Evolutionary conservation across 345 rosid genomes (phyloP).

Genomic region (Euphorbia tirucalli): DNA sequence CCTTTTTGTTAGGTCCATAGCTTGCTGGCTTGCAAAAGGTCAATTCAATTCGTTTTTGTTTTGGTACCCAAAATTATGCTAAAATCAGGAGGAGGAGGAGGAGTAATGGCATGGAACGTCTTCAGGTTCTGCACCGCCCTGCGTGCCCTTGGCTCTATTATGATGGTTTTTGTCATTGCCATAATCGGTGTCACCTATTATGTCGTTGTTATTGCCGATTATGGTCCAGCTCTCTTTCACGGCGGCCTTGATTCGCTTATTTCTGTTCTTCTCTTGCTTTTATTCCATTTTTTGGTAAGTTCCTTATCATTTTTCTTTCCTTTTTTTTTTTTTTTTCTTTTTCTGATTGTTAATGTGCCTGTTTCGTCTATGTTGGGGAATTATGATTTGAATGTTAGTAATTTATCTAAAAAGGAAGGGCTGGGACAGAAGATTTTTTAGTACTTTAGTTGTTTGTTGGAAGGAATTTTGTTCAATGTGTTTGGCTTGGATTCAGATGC

Average conservation of each 20-base stretch:
- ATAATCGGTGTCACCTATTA: constrained; percentile 65
- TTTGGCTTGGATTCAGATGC: background rate
- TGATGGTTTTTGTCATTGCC: constrained; percentile 62
- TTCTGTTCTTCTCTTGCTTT: constrained; percentile 41
- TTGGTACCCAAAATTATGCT: background rate
- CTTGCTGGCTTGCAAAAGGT: constrained; percentile 5
- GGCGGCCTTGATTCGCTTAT: constrained; percentile 50
- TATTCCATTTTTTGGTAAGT: constrained; percentile 65
- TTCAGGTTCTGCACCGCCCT: constrained; percentile 78
- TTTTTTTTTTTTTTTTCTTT: too few relatives aligned
- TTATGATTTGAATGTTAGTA: background rate
- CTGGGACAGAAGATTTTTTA: too few relatives aligned
- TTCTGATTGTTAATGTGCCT: background rate
- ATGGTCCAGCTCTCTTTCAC: constrained; percentile 62
- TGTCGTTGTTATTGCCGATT: constrained; percentile 51
- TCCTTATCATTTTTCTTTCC: background rate
- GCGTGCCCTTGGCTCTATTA: constrained; percentile 73
- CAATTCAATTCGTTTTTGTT: background rate
- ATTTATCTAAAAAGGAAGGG: background rate
- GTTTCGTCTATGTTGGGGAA: background rate
- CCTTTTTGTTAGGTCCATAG: constrained; percentile 2
- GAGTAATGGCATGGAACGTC: constrained; percentile 68
- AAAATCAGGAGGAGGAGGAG: constrained; percentile 15
- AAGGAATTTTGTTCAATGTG: background rate
- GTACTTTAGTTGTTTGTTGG: background rate